Conservation (phyloP, 495 filamentous ascomycete species). For the Podospora australis region DNA sequence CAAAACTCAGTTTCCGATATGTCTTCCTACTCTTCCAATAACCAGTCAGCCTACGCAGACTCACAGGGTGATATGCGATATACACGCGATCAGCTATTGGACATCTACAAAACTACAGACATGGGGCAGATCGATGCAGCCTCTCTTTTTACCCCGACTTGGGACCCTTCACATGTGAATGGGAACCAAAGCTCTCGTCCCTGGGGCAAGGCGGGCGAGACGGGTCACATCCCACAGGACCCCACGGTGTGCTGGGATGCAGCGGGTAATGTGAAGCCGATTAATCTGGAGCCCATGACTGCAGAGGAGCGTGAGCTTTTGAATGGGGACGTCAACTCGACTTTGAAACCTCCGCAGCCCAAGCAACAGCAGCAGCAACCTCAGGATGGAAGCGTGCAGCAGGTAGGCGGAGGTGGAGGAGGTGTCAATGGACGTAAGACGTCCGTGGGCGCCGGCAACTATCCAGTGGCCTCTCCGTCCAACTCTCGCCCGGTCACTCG, state of each 20-base stretch:
- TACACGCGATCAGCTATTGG: conserved; percentile 75
- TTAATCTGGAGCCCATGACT: conserved; percentile 70
- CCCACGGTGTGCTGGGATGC: conserved; percentile 84
- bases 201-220: conserved; percentile 76
- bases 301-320: conserved; percentile 84
- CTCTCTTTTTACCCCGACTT: conserved; percentile 61
- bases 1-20: conserved; percentile 14
- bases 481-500: conserved; percentile 62
- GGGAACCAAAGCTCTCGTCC: conserved; percentile 49
- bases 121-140: conserved; percentile 55
- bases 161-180: conserved; percentile 65
- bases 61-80: conserved; percentile 50
- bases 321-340: conserved; percentile 81
- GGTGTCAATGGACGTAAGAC: conserved; percentile 59
- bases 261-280: conserved; percentile 62
- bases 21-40: conserved; percentile 7
- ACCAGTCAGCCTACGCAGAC: conserved; percentile 33
- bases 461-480: conserved; percentile 55
- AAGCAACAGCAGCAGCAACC: conserved; percentile 25
- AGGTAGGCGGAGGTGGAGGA: too few species aligned
- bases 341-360: conserved; percentile 76
- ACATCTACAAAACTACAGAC: conserved; percentile 61
- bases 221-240: conserved; percentile 44
- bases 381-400: conserved; percentile 57
- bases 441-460: conserved; percentile 57